A percentile compares a stretch with the other conserved stretches of the same genome.
phyloP scores from a whole-genome alignment of 1,284 basidiomycete species.

The Fomitopsis betulina region DNA sequence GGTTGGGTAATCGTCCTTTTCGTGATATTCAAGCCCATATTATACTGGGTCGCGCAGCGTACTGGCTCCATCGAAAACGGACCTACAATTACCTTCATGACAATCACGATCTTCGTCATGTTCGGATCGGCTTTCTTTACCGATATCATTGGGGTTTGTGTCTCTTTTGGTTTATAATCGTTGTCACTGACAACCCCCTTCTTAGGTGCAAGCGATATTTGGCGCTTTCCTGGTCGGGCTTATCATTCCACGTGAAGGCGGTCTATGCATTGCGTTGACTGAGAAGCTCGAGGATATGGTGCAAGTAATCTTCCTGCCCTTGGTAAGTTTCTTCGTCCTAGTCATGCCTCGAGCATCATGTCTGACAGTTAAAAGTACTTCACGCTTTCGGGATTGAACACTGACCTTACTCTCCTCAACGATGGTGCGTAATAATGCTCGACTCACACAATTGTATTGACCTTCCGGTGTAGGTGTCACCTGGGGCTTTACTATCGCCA shows the following conservation, averaged over 20 bases:
- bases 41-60: slow-evolving; percentile 70
- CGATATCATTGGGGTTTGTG: slow-evolving; percentile 72
- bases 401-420: slow-evolving; percentile 60
- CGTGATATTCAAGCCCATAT: slow-evolving; percentile 59
- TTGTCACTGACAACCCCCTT: neutral
- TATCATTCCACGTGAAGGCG: slow-evolving; percentile 61
- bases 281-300: slow-evolving; percentile 68
- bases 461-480: slow-evolving; percentile 33
- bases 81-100: slow-evolving; percentile 64
- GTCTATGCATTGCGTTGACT: slow-evolving; percentile 54
- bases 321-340: slow-evolving; percentile 31
- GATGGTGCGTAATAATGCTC: slow-evolving; percentile 22
- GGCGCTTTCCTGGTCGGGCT: slow-evolving; percentile 69
- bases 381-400: slow-evolving; percentile 61
- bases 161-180: neutral
- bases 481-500: slow-evolving; percentile 62
- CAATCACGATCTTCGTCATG: slow-evolving; percentile 54
- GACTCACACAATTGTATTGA: too few relatives aligned
- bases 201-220: slow-evolving; percentile 76
- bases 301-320: slow-evolving; percentile 56
- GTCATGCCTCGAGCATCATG: too few relatives aligned
- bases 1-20: slow-evolving; percentile 82
- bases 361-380: slow-evolving; percentile 41
- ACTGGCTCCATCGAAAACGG: slow-evolving; percentile 81
- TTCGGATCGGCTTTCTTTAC: slow-evolving; percentile 69